A percentile compares a stretch with the other conserved stretches of the same genome.
Evolutionary conservation across 2,329 filamentous ascomycete genomes (phyloP).

Genomic region (Elsinoe arachidis): DNA sequence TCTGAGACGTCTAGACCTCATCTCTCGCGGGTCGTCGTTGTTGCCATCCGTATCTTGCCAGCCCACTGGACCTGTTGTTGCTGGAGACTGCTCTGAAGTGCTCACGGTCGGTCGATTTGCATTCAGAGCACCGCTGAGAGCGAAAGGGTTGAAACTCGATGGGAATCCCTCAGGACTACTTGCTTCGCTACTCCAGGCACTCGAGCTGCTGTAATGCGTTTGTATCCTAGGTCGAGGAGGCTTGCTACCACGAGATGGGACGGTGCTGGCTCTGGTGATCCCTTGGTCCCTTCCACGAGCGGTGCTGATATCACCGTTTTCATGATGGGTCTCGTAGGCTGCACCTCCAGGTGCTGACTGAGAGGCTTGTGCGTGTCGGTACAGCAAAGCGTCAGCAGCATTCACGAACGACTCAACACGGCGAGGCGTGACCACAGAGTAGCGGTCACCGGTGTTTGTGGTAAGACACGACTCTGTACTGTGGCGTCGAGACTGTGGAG

Average conservation of each 20-base stretch:
- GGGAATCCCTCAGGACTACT: neutral
- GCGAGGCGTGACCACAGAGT: slow-evolving; percentile 58
- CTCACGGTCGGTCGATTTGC: neutral
- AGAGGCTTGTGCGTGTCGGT: slow-evolving; percentile 55
- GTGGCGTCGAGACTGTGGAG: slow-evolving; percentile 18
- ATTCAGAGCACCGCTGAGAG: neutral
- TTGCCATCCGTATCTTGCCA: neutral
- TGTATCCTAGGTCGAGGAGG: neutral
- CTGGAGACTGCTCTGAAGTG: neutral
- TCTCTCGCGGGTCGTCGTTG: neutral
- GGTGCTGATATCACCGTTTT: neutral
- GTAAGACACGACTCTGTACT: slow-evolving; percentile 50
- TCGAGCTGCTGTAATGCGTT: neutral
- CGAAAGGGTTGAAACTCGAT: slow-evolving; percentile 9
- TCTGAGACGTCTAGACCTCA: neutral
- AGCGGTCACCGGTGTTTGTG: slow-evolving; percentile 42
- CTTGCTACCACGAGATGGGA: neutral
- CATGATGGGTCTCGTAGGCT: slow-evolving; percentile 25
- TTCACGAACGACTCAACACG: slow-evolving; percentile 65
- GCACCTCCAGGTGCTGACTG: slow-evolving; percentile 39
- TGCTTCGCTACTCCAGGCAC: neutral
- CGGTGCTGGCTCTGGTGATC: neutral
- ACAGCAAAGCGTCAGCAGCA: slow-evolving; percentile 66
- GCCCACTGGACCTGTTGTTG: neutral
- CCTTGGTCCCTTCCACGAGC: neutral